Base-by-base conservation (phyloP, 441 rosid species). In the Populus hybrid region DNA sequence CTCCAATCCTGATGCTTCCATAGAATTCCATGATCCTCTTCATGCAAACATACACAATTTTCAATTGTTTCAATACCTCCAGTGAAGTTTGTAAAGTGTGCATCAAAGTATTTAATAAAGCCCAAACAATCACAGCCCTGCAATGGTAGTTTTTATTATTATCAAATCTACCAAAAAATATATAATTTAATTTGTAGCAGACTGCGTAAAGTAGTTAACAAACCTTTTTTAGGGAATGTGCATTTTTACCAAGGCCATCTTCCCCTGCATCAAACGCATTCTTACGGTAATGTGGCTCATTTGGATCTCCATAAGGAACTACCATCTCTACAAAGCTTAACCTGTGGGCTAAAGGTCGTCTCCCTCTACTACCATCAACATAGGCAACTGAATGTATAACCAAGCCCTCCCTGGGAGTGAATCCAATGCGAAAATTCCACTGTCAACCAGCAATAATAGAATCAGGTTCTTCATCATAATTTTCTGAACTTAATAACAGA, bases 391-490 rank as follows among this genome's bases (percentile, higher is more conserved):
- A 93, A 84, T 90, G 87, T 81, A 94, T 93, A 67, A 94, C 96
- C 81, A 94, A 82, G 77, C 97, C 97, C 86, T 93, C 98, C 71
- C 87, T 88, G 0, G 98, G 97, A 61, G 96, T 94, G 88, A 94
- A 93, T 65, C 97, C 97, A 77, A 94, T 85, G n/a, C 94, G 97
- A 83, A 94, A 94, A 84, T 89, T 94, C 98, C 98, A 94, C 97
- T 94, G 88, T 74, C 75, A 87, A 72, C 12, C 78, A 83, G 72
- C 81, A 70, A 69, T 46, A 70, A 20, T 67, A 74, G 50, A 79
- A 78, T 66, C 28, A 80, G 67, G 71, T 4, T 38, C 16, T 21
- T 73, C 14, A 50, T 69, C 9, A 74, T 3, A 30, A 72, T 21
- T 53, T 71, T 63, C 40, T 53, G 14, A 71, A 42, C 10, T 77